These are phyloP conservation scores for Cladosporium oxysporum DNA, from an alignment of 2,329 filamentous ascomycete genomes.

Conservation along the genomic window DNA sequence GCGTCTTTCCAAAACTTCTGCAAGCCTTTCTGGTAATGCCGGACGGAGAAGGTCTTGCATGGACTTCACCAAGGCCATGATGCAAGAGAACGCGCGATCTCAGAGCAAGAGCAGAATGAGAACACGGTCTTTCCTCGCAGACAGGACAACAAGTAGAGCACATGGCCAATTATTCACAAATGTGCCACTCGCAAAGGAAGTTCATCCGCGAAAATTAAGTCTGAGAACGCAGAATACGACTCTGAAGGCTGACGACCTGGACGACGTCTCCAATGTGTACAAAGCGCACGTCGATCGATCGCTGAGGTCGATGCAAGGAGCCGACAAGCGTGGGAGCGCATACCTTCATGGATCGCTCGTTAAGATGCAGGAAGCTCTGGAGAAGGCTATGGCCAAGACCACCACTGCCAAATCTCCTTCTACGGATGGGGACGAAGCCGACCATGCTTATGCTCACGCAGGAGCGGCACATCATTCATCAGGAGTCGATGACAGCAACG, in stretches of 20 bases:
- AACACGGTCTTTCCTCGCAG: neutral
- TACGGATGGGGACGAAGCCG: neutral
- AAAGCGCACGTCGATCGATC: neutral
- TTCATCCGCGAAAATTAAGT: neutral
- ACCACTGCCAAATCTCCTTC: neutral
- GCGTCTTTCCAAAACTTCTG: neutral
- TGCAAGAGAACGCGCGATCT: neutral
- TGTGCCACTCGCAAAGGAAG: neutral
- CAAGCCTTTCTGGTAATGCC: neutral
- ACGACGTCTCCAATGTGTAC: neutral
- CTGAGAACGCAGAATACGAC: neutral
- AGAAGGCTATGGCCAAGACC: neutral
- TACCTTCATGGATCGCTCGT: neutral
- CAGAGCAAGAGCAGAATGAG: neutral
- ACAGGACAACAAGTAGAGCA: neutral
- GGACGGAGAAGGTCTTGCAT: neutral
- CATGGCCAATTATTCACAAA: too few relatives aligned
- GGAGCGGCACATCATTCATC: neutral
- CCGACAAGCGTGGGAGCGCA: neutral
- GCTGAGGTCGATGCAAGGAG: neutral
- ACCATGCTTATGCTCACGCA: neutral
- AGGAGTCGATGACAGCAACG: neutral
- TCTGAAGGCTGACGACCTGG: neutral
- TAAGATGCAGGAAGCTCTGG: neutral
- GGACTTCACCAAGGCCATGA: neutral